These are phyloP conservation scores for Akanthomyces muscarius DNA, from an alignment of 2,329 filamentous ascomycete species.

Conservation along the genomic window DNA sequence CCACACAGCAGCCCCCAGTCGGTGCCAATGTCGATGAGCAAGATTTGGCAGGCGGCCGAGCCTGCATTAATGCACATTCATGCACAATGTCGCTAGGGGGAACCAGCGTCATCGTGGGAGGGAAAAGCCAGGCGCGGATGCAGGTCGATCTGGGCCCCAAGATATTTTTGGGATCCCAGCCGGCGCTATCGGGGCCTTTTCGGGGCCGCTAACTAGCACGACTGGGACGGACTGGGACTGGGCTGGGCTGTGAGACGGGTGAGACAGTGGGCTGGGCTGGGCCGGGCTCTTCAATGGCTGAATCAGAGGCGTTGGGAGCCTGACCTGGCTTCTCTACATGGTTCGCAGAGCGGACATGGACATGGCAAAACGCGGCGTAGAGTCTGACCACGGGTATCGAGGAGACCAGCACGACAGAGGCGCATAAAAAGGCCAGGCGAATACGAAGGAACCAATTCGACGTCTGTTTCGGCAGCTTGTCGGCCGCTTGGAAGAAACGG, in stretches of 20 bases:
- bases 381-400: neutral
- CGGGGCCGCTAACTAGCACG: slow-evolving; percentile 2
- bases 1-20: neutral
- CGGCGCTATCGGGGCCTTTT: slow-evolving; percentile 4
- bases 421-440: neutral
- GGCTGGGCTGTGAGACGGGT: too few species aligned
- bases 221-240: neutral
- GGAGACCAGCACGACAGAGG: neutral
- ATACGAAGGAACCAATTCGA: neutral
- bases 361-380: neutral
- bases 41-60: slow-evolving; percentile 12
- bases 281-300: slow-evolving; percentile 1
- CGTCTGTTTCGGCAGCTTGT: neutral
- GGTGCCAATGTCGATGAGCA: neutral
- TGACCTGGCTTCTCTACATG: neutral
- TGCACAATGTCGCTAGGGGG: slow-evolving; percentile 1
- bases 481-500: neutral
- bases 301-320: neutral
- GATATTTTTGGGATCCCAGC: slow-evolving; percentile 10
- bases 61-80: slow-evolving; percentile 13
- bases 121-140: slow-evolving; percentile 3
- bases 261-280: neutral
- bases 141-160: slow-evolving; percentile 11
- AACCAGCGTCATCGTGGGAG: neutral
- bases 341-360: neutral